Evolutionary conservation across 352 stramenopile species (phyloP).

Genomic region (Pythium aristosporum): DNA sequence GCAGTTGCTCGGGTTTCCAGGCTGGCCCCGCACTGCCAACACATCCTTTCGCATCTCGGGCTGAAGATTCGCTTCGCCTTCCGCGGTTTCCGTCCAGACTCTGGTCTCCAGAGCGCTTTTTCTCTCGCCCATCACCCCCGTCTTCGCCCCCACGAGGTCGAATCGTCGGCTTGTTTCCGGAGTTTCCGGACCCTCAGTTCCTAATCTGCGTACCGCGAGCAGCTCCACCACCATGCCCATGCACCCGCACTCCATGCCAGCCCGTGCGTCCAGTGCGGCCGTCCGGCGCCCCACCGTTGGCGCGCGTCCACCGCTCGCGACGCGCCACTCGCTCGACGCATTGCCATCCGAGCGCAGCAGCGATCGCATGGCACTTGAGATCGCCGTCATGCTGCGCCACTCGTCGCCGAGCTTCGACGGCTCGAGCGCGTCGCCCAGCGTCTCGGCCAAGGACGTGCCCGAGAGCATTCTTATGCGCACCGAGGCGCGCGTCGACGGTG

Average conservation of each 20-base stretch:
- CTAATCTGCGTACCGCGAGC: neutral
- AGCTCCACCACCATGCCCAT: constrained; percentile 12
- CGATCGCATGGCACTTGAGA: constrained; percentile 3
- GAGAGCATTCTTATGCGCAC: constrained; percentile 27
- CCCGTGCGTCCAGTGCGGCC: neutral
- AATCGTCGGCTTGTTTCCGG: neutral
- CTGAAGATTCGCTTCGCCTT: constrained; percentile 13
- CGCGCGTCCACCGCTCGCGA: neutral
- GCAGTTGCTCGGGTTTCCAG: neutral
- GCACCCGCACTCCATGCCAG: constrained; percentile 2
- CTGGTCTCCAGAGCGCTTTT: neutral
- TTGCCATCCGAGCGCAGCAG: neutral
- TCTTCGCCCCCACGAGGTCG: neutral
- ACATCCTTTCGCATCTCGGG: constrained; percentile 3
- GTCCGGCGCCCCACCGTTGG: neutral
- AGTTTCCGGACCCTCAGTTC: neutral
- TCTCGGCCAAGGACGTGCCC: constrained; percentile 9
- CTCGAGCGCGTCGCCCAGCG: neutral
- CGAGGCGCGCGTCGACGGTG: constrained; percentile 42
- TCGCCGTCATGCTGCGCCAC: constrained; percentile 11
- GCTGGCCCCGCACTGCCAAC: neutral
- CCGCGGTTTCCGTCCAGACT: neutral
- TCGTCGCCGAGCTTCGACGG: constrained; percentile 5
- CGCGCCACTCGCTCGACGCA: constrained; percentile 21
- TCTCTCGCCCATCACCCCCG: constrained; percentile 5